Evolutionary conservation across 306 rosid genomes (phyloP).

Genomic region (Spatholobus suberectus): DNA sequence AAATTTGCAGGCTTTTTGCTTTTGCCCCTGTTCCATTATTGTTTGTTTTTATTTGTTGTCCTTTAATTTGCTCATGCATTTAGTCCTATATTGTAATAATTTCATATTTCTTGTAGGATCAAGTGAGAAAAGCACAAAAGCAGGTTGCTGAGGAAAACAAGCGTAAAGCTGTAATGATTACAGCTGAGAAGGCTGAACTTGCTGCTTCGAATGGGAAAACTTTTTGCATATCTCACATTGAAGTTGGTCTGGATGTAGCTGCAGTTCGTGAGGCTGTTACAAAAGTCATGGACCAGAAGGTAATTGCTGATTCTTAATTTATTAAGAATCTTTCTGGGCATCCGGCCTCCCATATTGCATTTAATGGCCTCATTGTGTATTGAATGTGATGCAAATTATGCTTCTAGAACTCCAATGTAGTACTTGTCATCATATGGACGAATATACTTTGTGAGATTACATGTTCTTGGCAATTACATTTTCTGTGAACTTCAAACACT

Average conservation of each 20-base stretch:
- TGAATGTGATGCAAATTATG: conserved; percentile 23
- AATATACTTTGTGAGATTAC: conserved; percentile 9
- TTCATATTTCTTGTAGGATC: conserved; percentile 55
- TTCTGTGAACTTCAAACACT: conserved; percentile 26
- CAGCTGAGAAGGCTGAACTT: conserved; percentile 73
- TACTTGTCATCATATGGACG: background rate
- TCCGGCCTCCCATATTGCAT: conserved; percentile 20
- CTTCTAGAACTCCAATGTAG: background rate
- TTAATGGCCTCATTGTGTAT: conserved; percentile 10
- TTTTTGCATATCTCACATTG: conserved; percentile 76
- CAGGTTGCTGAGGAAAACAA: conserved; percentile 84
- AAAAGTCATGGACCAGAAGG: conserved; percentile 82
- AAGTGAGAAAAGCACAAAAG: conserved; percentile 87
- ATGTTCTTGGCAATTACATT: background rate
- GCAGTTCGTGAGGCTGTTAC: conserved; percentile 99
- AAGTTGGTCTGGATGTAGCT: conserved; percentile 87
- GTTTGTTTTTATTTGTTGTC: conserved; percentile 17
- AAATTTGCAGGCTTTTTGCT: conserved; percentile 8
- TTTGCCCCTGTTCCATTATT: conserved; percentile 4
- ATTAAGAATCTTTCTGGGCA: conserved; percentile 5
- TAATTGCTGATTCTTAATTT: conserved; percentile 35
- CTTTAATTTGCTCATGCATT: background rate
- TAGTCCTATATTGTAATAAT: conserved; percentile 12
- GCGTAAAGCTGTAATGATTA: conserved; percentile 70
- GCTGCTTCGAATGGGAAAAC: conserved; percentile 73